Percentiles rank a stretch among this genome's conserved stretches.
Evolutionary conservation across 2,329 filamentous ascomycete genomes (phyloP).

Genomic region (Plectosphaerella plurivora): DNA sequence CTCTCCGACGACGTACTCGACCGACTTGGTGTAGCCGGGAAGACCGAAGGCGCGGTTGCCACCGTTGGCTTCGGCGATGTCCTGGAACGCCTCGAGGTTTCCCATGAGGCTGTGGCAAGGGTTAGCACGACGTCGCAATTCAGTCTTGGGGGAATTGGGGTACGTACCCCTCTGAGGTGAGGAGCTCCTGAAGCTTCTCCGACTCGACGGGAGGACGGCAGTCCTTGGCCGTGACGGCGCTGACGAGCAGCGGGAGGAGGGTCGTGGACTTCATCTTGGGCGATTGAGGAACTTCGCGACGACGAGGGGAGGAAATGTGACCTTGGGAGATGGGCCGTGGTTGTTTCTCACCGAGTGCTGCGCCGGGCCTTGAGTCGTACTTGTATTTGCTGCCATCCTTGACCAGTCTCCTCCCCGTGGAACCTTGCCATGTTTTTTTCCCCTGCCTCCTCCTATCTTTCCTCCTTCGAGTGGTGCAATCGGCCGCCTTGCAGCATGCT

Average conservation of each 20-base stretch:
- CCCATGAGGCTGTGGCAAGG: constrained; percentile 3
- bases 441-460: too few relatives aligned
- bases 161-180: constrained; percentile 29
- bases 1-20: constrained; percentile 23
- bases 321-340: too few relatives aligned
- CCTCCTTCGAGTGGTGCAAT: too few relatives aligned
- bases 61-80: constrained; percentile 24
- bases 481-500: background rate
- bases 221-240: background rate
- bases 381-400: too few relatives aligned
- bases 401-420: too few relatives aligned
- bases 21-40: constrained; percentile 39
- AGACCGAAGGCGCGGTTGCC: constrained; percentile 56
- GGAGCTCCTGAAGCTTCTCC: constrained; percentile 30
- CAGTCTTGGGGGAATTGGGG: too few relatives aligned
- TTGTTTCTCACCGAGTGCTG: too few relatives aligned
- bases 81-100: constrained; percentile 20
- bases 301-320: too few relatives aligned
- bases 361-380: too few relatives aligned
- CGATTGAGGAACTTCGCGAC: too few relatives aligned
- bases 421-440: too few relatives aligned
- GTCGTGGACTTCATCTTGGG: constrained; percentile 1
- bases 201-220: constrained; percentile 20
- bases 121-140: background rate
- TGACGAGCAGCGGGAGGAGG: background rate